Evolutionary conservation across 1,139 yeast genomes (phyloP).

Genomic region (Debaryomyces sp.): DNA sequence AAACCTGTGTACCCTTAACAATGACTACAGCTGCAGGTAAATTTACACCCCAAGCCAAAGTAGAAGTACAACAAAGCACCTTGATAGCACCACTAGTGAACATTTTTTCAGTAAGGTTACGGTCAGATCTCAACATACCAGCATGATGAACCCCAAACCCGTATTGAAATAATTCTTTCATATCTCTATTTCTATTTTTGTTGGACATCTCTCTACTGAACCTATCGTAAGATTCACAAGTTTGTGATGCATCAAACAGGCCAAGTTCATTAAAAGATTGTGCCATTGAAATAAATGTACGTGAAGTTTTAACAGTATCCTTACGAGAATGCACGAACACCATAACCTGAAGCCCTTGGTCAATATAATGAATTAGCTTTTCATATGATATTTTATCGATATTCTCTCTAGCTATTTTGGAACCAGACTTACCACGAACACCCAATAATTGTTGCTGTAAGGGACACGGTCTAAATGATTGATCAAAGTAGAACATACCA

Average conservation of each 20-base stretch:
- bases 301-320: slow-evolving; percentile 85
- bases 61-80: slow-evolving; percentile 94
- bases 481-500: slow-evolving; percentile 94
- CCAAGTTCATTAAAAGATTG: slow-evolving; percentile 56
- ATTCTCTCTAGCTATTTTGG: slow-evolving; percentile 70
- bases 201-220: slow-evolving; percentile 65
- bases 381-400: slow-evolving; percentile 79
- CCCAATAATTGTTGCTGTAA: slow-evolving; percentile 87
- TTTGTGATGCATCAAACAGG: slow-evolving; percentile 63
- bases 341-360: slow-evolving; percentile 88
- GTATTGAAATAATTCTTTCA: slow-evolving; percentile 73
- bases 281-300: slow-evolving; percentile 72
- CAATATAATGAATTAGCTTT: slow-evolving; percentile 67
- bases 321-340: slow-evolving; percentile 95
- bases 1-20: slow-evolving; percentile 94
- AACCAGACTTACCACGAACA: slow-evolving; percentile 77
- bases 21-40: slow-evolving; percentile 98
- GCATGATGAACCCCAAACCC: slow-evolving; percentile 98
- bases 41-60: slow-evolving; percentile 99
- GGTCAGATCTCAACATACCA: slow-evolving; percentile 90
- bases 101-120: slow-evolving; percentile 87
- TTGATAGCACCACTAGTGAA: slow-evolving; percentile 84
- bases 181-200: slow-evolving; percentile 75
- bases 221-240: slow-evolving; percentile 42
- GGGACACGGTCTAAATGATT: slow-evolving; percentile 92